Percentiles rank a stretch among this genome's conserved stretches.
Conservation (phyloP, 140 eudicot genomes). For the Bidens hawaiensis region DNA sequence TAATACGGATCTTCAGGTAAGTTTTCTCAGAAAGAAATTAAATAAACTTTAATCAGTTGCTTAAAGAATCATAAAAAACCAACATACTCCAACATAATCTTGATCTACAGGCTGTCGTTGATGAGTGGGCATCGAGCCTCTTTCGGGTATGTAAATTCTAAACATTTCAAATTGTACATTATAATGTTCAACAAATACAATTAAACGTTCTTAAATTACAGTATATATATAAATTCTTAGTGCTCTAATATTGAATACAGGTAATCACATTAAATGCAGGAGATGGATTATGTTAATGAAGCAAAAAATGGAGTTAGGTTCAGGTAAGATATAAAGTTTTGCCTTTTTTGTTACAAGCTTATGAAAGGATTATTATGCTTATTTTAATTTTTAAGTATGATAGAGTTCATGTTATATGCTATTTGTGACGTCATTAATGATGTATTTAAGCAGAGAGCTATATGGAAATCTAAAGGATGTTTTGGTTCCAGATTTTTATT, state of each 20-base stretch:
- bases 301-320: constrained; percentile 82
- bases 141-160: constrained; percentile 72
- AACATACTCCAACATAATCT: constrained; percentile 15
- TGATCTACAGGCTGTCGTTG: constrained; percentile 80
- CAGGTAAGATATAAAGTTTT: constrained; percentile 42
- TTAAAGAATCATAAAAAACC: no score
- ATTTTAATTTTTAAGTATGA: background rate
- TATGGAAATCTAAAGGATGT: constrained; percentile 86
- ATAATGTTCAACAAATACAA: constrained; percentile 1
- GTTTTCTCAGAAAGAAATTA: constrained; percentile 6
- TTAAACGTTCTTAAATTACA: constrained; percentile 1
- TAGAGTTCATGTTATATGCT: background rate
- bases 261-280: constrained; percentile 99
- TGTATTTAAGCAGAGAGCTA: constrained; percentile 52
- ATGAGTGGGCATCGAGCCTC: constrained; percentile 99
- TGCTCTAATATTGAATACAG: constrained; percentile 97
- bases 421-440: background rate
- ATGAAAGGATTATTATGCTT: background rate
- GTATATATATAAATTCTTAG: constrained; percentile 55
- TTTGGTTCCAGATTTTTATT: constrained; percentile 75
- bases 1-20: constrained; percentile 94
- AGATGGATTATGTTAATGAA: constrained; percentile 96
- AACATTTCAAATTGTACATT: constrained; percentile 10
- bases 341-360: constrained; percentile 2
- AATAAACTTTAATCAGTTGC: background rate